Percentiles rank a stretch among this genome's conserved stretches.
Conservation (phyloP, 2,329 filamentous ascomycete species). For the Blastomyces percursus region DNA sequence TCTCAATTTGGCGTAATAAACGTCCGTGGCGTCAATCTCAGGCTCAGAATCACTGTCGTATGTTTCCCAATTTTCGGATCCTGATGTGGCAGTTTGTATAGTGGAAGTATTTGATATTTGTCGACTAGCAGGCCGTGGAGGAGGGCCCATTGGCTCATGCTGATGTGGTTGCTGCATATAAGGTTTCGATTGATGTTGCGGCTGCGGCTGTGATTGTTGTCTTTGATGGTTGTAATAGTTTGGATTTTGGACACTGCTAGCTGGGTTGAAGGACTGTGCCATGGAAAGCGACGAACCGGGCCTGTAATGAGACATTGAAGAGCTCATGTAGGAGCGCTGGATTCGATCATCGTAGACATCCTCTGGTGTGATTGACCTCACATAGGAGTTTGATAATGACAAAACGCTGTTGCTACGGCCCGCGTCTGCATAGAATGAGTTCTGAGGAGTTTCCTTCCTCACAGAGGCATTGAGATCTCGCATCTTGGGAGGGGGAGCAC, state of each 20-base stretch:
- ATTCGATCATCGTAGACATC: constrained; percentile 70
- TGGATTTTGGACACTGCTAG: constrained; percentile 24
- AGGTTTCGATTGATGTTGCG: constrained; percentile 19
- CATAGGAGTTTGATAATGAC: constrained; percentile 31
- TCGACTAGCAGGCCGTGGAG: constrained; percentile 39
- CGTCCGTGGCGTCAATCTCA: constrained; percentile 62
- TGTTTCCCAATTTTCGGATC: constrained; percentile 96
- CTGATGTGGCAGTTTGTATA: constrained; percentile 54
- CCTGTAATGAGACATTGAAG: constrained; percentile 32
- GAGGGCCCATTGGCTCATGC: constrained; percentile 16
- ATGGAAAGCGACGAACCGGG: constrained; percentile 32
- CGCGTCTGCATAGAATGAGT: constrained; percentile 25
- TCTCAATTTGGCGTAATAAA: constrained; percentile 68
- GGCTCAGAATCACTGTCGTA: constrained; percentile 74
- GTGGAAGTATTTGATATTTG: constrained; percentile 64
- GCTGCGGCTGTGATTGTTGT: constrained; percentile 5
- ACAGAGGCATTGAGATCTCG: constrained; percentile 59
- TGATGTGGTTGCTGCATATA: constrained; percentile 21
- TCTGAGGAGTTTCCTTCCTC: constrained; percentile 26
- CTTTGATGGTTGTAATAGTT: constrained; percentile 20
- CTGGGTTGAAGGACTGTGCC: constrained; percentile 33
- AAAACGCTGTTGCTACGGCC: constrained; percentile 43
- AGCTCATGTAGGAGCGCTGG: constrained; percentile 38
- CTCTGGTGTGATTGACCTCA: constrained; percentile 56
- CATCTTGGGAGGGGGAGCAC: constrained; percentile 83